A percentile compares a stretch with the other conserved stretches of the same genome.
Conservation (phyloP, 2,329 filamentous ascomycete species). For the Chaetothyriales sp. region DNA sequence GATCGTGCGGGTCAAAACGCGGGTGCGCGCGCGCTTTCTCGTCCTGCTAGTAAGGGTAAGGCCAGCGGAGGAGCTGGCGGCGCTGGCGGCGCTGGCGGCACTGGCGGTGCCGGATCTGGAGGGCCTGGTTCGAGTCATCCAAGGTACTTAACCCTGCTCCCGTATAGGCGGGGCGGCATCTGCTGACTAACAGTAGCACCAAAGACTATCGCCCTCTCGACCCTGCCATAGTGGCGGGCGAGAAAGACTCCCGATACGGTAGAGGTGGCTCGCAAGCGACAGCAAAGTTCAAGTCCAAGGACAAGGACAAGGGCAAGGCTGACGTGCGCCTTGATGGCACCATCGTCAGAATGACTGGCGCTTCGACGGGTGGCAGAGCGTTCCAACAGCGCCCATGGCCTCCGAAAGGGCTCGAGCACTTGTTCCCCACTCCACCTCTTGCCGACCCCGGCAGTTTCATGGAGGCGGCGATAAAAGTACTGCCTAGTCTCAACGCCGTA, state of each 20-base stretch:
- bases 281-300: neutral
- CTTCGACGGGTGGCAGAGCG: neutral
- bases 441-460: slow-evolving; percentile 5
- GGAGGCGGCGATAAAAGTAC: slow-evolving; percentile 1
- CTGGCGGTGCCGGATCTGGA: neutral
- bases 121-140: neutral
- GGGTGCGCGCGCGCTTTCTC: neutral
- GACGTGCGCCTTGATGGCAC: neutral
- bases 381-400: slow-evolving; percentile 6
- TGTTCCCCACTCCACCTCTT: neutral
- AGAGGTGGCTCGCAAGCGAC: neutral
- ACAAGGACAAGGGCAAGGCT: neutral
- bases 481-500: neutral
- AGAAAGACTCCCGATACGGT: neutral
- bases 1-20: neutral
- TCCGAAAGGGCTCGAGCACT: slow-evolving; percentile 3
- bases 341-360: neutral
- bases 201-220: neutral
- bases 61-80: neutral
- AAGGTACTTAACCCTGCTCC: neutral
- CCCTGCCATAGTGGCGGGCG: neutral
- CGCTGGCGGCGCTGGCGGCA: no score
- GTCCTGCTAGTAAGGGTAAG: neutral
- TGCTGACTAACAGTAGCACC: neutral
- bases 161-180: neutral